Base-by-base conservation (phyloP, 1,284 basidiomycete species). In the Ustilago vetiveriae region DNA sequence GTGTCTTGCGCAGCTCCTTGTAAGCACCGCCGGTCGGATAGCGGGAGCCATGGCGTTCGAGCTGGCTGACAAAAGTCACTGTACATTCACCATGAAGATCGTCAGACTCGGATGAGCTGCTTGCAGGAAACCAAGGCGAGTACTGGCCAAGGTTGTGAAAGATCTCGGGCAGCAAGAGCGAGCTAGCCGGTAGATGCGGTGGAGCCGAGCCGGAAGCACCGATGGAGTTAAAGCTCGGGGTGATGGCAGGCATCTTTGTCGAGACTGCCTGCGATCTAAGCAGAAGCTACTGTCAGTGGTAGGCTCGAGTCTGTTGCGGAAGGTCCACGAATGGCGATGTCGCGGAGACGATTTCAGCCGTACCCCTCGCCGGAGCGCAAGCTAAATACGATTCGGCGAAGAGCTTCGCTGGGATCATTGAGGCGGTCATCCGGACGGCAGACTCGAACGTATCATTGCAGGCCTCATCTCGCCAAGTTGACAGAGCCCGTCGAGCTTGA, bases 111-210 rank as follows among this genome's bases (percentile, higher is more conserved):
- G 41, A n/a, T 0, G 23, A n/a, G 11, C 10, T 9, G 13, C 49
- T 35, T 3, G 46, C 60, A 3, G 59, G 49, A 16, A 65, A 70
- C 67, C 67, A 70, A 9, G 67, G 67, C 7, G 67, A 70, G 35
- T 70, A 70, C 19, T 70, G 67, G 29, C 67, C 67, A 7, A 70
- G 52, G 35, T 70, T 55, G 44, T 70, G 67, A 10, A 70, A 70
- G 38, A 70, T 52, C 5, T 48, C 40, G 13, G 60, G 33, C 22
- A 56, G 66, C 19, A 69, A 39, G 24, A 66, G 39, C 13, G n/a
- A 6, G 10, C 48, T 8, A 22, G 39, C 24, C 0, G 60, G 53
- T 1, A 63, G 44, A 19, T 51, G 44, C 4, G 60, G 60, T 22
- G 48, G 41, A 1, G 52, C 27, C 13, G 30, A 16, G 9, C 14